A percentile compares a stretch with the other conserved stretches of the same genome.
Conservation (phyloP, 2,329 filamentous ascomycete species). For the Clarireedia hainanense region DNA sequence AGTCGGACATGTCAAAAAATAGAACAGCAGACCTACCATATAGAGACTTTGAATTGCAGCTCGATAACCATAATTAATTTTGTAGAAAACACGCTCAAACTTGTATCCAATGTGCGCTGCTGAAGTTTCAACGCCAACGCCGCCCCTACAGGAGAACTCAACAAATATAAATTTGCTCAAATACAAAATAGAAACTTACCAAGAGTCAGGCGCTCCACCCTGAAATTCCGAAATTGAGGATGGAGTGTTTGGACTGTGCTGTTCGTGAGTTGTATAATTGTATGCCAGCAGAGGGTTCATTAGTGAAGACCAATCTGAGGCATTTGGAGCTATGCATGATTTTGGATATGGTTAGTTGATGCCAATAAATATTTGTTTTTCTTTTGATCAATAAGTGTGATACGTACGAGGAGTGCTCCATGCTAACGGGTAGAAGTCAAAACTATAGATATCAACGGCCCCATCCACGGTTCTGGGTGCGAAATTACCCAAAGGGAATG, state of each 20-base stretch:
- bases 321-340: too few species aligned
- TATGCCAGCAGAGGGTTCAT: conserved; percentile 45
- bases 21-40: conserved; percentile 35
- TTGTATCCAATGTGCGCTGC: conserved; percentile 32
- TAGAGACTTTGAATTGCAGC: conserved; percentile 65
- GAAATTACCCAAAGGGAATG: conserved; percentile 16
- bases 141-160: too few species aligned
- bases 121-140: too few species aligned
- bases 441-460: conserved; percentile 30
- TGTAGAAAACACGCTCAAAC: conserved; percentile 72
- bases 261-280: conserved; percentile 44
- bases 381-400: too few species aligned
- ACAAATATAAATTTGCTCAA: conserved; percentile 46
- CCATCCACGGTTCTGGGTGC: conserved; percentile 23
- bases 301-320: conserved; percentile 44
- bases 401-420: conserved; percentile 32
- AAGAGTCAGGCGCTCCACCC: conserved; percentile 65
- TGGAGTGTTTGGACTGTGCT: conserved; percentile 57
- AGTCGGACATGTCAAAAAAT: too few species aligned
- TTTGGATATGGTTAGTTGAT: too few species aligned
- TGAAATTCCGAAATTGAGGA: conserved; percentile 58
- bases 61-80: conserved; percentile 61
- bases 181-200: conserved; percentile 60
- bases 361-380: too few species aligned
- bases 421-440: conserved; percentile 38